Evolutionary conservation across 495 filamentous ascomycete species (phyloP).

Genomic region (Lasiosphaeria ovina): DNA sequence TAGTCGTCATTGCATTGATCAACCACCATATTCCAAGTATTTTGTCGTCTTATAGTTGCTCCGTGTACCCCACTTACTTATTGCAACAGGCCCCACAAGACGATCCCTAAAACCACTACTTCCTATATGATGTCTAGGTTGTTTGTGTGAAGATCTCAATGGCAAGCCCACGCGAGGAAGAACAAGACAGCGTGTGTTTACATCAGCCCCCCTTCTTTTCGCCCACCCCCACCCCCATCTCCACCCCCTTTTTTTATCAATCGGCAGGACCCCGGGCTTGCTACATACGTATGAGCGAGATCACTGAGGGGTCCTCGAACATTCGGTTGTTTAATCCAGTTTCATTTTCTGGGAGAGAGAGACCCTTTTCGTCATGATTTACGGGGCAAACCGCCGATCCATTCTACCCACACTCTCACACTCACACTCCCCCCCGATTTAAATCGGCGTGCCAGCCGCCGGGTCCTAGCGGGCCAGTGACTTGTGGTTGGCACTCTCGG

Average conservation of each 20-base stretch:
- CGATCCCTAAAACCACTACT: not conserved
- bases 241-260: not conserved
- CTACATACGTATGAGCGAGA: too few relatives aligned
- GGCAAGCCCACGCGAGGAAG: not conserved
- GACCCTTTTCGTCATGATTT: too few relatives aligned
- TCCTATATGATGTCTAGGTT: not conserved
- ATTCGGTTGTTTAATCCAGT: too few relatives aligned
- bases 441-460: not conserved
- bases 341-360: too few relatives aligned
- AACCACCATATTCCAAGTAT: too few relatives aligned
- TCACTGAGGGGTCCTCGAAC: too few relatives aligned
- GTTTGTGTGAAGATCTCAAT: not conserved
- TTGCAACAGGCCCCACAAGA: too few relatives aligned
- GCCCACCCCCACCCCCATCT: not conserved
- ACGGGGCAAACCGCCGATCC: too few relatives aligned
- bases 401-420: too few relatives aligned
- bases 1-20: too few relatives aligned
- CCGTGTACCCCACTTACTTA: too few relatives aligned
- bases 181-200: not conserved
- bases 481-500: not conserved
- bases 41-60: too few relatives aligned
- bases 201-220: not conserved
- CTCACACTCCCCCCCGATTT: not conserved
- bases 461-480: constrained; percentile 4
- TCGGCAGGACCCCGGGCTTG: not conserved